Evolutionary conservation across 495 filamentous ascomycete species (phyloP).

Genomic region (Gamarada debralockiae): DNA sequence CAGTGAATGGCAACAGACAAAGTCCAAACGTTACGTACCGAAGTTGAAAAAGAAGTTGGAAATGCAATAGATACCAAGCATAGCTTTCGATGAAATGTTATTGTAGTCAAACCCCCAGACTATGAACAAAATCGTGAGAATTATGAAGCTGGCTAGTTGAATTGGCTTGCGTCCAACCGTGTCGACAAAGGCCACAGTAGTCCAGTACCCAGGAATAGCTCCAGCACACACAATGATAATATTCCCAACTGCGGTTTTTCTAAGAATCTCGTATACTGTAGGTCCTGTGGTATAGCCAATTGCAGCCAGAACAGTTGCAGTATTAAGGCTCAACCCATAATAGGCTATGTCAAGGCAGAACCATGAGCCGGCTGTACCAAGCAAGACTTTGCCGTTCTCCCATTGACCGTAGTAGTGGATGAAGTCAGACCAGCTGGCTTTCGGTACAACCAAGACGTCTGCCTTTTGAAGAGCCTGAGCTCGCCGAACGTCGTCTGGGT

Average conservation of each 20-base stretch:
- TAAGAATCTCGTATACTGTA: constrained; percentile 58
- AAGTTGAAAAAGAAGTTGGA: constrained; percentile 81
- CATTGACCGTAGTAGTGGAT: constrained; percentile 55
- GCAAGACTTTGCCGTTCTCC: constrained; percentile 62
- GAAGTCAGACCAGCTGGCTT: constrained; percentile 66
- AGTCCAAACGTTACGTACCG: too few relatives aligned
- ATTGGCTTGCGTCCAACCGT: constrained; percentile 64
- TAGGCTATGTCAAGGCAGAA: constrained; percentile 60
- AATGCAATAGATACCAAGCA: constrained; percentile 29
- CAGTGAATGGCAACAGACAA: too few relatives aligned
- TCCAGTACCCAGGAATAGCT: constrained; percentile 75
- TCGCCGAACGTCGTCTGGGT: constrained; percentile 31
- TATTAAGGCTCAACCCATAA: constrained; percentile 48
- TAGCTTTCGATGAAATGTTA: not conserved
- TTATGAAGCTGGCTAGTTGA: constrained; percentile 61
- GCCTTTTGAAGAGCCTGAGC: not conserved
- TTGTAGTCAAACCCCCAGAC: constrained; percentile 68
- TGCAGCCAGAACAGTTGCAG: constrained; percentile 56
- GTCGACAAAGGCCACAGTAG: constrained; percentile 65
- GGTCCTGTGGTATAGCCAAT: constrained; percentile 54
- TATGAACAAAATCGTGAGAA: constrained; percentile 67
- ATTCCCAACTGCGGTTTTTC: constrained; percentile 68
- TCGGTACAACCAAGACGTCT: constrained; percentile 38
- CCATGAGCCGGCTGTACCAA: constrained; percentile 75
- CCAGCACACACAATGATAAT: constrained; percentile 69